These are phyloP conservation scores for Arthroderma sp. DNA, from an alignment of 2,329 filamentous ascomycete genomes.

Conservation along the genomic window DNA sequence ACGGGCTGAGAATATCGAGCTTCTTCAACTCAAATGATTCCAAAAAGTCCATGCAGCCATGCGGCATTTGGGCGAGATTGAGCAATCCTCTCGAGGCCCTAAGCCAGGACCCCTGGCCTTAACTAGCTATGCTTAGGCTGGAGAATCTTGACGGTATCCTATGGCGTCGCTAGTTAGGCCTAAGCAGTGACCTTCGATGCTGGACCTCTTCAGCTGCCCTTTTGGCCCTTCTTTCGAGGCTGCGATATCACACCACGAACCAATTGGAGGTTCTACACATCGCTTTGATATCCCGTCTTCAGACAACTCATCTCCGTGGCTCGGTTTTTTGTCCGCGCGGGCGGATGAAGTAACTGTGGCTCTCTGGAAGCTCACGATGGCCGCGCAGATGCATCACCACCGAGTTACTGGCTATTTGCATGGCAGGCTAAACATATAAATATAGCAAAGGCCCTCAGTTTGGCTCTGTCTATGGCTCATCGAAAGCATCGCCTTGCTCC, in stretches of 20 bases:
- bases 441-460: not conserved
- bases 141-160: not conserved
- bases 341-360: not conserved
- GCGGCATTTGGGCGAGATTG: not conserved
- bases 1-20: not conserved
- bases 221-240: not conserved
- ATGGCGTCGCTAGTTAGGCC: not conserved
- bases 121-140: not conserved
- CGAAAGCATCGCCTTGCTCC: not conserved
- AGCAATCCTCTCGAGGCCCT: not conserved
- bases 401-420: not conserved
- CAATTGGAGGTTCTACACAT: not conserved
- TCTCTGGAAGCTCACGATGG: not conserved
- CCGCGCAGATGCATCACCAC: not conserved
- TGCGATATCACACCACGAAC: not conserved
- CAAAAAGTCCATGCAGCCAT: not conserved
- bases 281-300: not conserved
- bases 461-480: not conserved
- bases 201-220: not conserved
- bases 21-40: not conserved
- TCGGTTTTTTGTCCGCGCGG: not conserved
- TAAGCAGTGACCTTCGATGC: not conserved
- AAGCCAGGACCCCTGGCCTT: not conserved
- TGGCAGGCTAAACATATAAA: not conserved
- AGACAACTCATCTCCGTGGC: not conserved